Base-by-base conservation (phyloP, 2,329 filamentous ascomycete genomes). In the Colletotrichum sp. region DNA sequence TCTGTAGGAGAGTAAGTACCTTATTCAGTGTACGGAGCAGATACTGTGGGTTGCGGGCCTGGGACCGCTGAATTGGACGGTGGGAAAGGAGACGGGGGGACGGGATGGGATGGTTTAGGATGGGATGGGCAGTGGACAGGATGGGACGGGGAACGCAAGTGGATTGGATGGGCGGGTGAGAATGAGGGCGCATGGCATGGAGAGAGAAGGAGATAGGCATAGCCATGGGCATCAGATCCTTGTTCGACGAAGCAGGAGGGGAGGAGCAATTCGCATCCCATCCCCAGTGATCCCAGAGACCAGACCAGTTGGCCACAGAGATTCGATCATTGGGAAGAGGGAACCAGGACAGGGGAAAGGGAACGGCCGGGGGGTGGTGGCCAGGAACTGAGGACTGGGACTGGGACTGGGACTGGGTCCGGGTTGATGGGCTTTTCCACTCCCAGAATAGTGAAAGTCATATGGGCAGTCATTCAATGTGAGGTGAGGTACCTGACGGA, bases 181-280 rank as follows among this genome's bases (percentile, higher is more conserved):
- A 68, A 18, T n/a, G 26, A 60, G 55, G 68, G 34, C 26, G 64
- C 39, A 63, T 64, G 39, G 69, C 55, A 36, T 75, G 64, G 73
- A 74, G 63, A 68, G 63, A 32, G 68, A 55, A 59, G 67, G 60
- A 71, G 68, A 74, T 66, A 71, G 60, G 30, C 59, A 74, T 36
- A 48, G 24, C 68, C 18, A 74, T 66, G 61, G 72, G 39, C 68
- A 68, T 72, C 55, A 13, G 30, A 75, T 75, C 73, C 73, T 72
- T 72, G 68, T 55, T 14, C 21, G 18, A 13, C 52, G 21, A 13
- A 34, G 43, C 59, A 60, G 72, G 69, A 66, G 68, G 28, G 32
- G 43, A 74, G 24, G 32, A 52, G 60, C 68, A 65, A 59, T 65
- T 74, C 70, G n/a, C 67, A 65, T 59, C 55, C 43, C 61, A 72